Evolutionary conservation across 129 eudicot genomes (phyloP).

Genomic region (Tagetes patula): DNA sequence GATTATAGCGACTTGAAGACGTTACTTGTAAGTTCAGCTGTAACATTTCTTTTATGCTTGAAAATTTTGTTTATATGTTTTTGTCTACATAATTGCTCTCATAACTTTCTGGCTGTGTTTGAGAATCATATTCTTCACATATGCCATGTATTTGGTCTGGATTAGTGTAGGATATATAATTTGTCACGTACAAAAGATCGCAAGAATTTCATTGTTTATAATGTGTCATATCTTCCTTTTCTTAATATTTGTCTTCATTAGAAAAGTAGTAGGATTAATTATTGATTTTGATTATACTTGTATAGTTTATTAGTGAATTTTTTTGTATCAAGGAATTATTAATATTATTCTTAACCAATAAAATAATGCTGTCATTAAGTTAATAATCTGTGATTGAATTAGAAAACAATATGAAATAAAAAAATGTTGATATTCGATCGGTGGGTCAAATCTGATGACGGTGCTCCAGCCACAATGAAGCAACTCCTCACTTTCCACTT

Average conservation of each 20-base stretch:
- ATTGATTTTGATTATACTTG: neutral
- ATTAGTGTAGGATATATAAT: too few species aligned
- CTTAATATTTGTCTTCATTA: neutral
- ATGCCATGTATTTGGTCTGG: too few species aligned
- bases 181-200: neutral
- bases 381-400: neutral
- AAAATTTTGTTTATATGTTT: neutral
- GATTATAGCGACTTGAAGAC: neutral
- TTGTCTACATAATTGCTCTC: neutral
- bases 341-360: neutral
- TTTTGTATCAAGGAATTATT: neutral
- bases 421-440: slow-evolving; percentile 17
- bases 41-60: neutral
- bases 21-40: neutral
- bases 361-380: neutral
- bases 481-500: neutral
- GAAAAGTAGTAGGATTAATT: neutral
- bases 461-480: slow-evolving; percentile 25
- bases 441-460: slow-evolving; percentile 23
- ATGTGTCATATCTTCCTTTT: neutral
- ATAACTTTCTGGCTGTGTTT: neutral
- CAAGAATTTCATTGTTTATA: neutral
- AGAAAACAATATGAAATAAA: neutral
- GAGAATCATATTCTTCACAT: neutral
- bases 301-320: neutral